A percentile compares a stretch with the other conserved stretches of the same genome.
phyloP scores from a whole-genome alignment of 495 filamentous ascomycete species.

The Penicillium riverlandense region DNA sequence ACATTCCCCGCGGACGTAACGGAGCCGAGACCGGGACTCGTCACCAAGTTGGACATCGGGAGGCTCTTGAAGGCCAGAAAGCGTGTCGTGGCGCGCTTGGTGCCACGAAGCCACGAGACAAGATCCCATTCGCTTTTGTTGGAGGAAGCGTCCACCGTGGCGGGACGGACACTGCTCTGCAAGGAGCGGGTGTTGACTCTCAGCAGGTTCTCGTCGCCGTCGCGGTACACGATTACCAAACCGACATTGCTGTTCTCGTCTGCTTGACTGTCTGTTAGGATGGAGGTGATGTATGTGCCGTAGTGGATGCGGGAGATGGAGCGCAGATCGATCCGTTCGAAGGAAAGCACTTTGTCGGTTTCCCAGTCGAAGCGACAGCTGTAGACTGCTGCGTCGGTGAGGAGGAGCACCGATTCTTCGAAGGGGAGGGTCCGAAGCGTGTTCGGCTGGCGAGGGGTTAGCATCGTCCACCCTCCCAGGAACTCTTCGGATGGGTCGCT shows the following conservation, averaged over 20 bases:
- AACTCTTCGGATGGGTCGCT: slow-evolving; percentile 78
- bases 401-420: slow-evolving; percentile 75
- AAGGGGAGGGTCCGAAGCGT: slow-evolving; percentile 61
- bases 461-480: slow-evolving; percentile 75
- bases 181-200: slow-evolving; percentile 81
- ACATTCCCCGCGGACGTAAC: slow-evolving; percentile 20
- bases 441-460: slow-evolving; percentile 59
- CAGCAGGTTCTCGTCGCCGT: slow-evolving; percentile 55
- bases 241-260: slow-evolving; percentile 79
- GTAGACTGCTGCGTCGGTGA: slow-evolving; percentile 81
- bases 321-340: slow-evolving; percentile 75
- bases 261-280: slow-evolving; percentile 61
- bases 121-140: slow-evolving; percentile 29
- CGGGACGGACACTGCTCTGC: slow-evolving; percentile 42
- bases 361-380: slow-evolving; percentile 88
- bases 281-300: slow-evolving; percentile 86
- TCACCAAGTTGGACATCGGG: slow-evolving; percentile 30
- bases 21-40: slow-evolving; percentile 17
- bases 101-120: slow-evolving; percentile 33
- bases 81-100: slow-evolving; percentile 25
- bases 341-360: slow-evolving; percentile 82
- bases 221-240: slow-evolving; percentile 67
- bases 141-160: slow-evolving; percentile 20
- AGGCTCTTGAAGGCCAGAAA: slow-evolving; percentile 53
- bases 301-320: slow-evolving; percentile 62